Base-by-base conservation (phyloP, 306 rosid genomes). In the Lagenaria siceraria region DNA sequence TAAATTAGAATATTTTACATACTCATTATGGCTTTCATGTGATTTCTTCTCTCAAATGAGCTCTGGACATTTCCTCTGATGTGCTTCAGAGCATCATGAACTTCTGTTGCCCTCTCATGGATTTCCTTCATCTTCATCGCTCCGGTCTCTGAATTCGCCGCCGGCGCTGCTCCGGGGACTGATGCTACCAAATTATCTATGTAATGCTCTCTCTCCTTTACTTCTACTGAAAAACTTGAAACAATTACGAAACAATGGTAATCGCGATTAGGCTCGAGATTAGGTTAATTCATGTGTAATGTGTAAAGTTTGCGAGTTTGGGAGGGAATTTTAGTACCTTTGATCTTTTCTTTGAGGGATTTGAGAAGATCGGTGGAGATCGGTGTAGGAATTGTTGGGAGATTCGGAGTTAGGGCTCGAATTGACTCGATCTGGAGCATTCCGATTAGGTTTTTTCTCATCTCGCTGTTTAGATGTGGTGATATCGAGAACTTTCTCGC, bases 81-180 rank as follows among this genome's bases (percentile, higher is more conserved):
- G 60, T 78, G 79, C 84, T 86, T 85, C 35, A 84, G 69, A 27
- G 90, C 83, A 58, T 86, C 86, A 77, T 88, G 82, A 68, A 84
- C 89, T 77, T 90, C 86, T 53, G 76, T 24, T 2, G 83, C 92
- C 80, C 86, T 89, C 65, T 81, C 77, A 65, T 78, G 68, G 9
- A 87, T 81, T 71, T 85, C 87, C 82, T 88, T 88, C 75, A 51
- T 84, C 82, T 88, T 88, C 75, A 68, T 73, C 53, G 85, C 83
- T 64, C 62, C 81, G 42, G 42, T 78, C 64, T 82, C 79, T 79
- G 87, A 22, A 6, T 24, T 72, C 71, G 77, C 82, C 56, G 53
- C 51, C 70, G 83, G 84, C 78, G 79, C 60, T 54, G 27, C 77
- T 80, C 82, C 82, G 13, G 90, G 87, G 48, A 87, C 90, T 65